Conservation (phyloP, 202 grass and related monocot genomes). For the Carex sylvatica region DNA sequence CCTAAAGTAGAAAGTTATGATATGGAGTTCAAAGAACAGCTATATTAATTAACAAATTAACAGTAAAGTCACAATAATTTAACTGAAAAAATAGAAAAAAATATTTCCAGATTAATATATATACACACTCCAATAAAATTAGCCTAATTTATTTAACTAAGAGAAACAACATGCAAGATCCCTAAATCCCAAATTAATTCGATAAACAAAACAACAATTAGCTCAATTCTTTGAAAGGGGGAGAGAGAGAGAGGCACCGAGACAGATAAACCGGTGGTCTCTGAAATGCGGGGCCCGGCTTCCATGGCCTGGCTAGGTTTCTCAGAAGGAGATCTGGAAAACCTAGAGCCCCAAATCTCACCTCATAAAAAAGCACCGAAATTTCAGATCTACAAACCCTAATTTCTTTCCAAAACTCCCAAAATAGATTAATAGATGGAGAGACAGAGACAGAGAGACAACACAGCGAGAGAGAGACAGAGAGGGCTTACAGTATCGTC, state of each 20-base stretch:
- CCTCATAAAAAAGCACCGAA: neutral
- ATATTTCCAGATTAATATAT: neutral
- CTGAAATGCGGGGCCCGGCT: neutral
- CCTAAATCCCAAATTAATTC: neutral
- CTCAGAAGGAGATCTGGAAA: conserved; percentile 30
- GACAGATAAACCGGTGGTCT: neutral
- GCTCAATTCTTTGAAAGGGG: neutral
- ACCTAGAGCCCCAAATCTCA: conserved; percentile 12
- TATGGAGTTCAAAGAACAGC: neutral
- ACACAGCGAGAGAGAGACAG: neutral
- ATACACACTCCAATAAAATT: neutral
- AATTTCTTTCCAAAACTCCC: neutral
- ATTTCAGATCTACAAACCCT: conserved; percentile 25
- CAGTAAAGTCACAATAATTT: neutral
- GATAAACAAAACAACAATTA: neutral
- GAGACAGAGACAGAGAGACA: neutral
- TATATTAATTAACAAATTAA: too few relatives aligned
- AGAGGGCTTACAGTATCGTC: conserved; percentile 27
- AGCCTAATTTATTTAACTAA: neutral
- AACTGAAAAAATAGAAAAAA: neutral
- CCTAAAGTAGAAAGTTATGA: conserved; percentile 6
- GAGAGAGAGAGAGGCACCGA: neutral
- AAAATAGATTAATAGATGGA: conserved; percentile 9
- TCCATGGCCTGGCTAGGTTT: neutral
- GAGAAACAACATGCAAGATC: neutral